Conservation (phyloP, 306 rosid species). For the Cicer cuneatum region DNA sequence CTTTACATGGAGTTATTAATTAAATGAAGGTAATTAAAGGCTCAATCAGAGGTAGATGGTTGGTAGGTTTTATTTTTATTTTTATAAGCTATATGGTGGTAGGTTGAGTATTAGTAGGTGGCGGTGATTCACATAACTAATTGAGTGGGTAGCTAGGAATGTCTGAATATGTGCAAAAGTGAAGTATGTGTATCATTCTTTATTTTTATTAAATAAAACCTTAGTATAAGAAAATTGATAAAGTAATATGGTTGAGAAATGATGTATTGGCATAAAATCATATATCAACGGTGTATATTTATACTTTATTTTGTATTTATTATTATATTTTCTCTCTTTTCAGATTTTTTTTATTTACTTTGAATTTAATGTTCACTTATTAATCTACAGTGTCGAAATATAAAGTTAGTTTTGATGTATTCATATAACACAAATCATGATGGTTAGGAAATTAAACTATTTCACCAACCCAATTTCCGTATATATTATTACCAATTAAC, state of each 20-base stretch:
- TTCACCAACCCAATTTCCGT: slow-evolving; percentile 50
- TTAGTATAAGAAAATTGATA: background rate
- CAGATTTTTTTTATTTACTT: no score
- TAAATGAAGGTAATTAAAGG: slow-evolving; percentile 3
- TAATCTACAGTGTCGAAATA: no score
- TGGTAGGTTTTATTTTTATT: background rate
- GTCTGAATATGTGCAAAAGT: background rate
- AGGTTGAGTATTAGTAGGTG: slow-evolving; percentile 33
- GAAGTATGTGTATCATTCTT: slow-evolving; percentile 1
- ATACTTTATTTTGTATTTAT: no score
- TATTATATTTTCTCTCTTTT: no score
- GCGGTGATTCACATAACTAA: background rate
- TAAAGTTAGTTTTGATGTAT: no score
- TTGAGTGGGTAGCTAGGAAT: slow-evolving; percentile 25
- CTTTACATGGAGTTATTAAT: background rate
- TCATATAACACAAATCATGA: background rate
- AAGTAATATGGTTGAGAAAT: no score
- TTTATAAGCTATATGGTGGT: background rate
- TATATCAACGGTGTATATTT: no score
- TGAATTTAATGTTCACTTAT: no score
- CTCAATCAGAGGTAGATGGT: background rate
- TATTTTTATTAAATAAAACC: slow-evolving; percentile 1
- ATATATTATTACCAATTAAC: background rate
- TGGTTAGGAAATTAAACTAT: slow-evolving; percentile 36
- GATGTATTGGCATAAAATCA: no score